phyloP scores from a whole-genome alignment of 345 rosid genomes.

The Mallotus nudiflorus region DNA sequence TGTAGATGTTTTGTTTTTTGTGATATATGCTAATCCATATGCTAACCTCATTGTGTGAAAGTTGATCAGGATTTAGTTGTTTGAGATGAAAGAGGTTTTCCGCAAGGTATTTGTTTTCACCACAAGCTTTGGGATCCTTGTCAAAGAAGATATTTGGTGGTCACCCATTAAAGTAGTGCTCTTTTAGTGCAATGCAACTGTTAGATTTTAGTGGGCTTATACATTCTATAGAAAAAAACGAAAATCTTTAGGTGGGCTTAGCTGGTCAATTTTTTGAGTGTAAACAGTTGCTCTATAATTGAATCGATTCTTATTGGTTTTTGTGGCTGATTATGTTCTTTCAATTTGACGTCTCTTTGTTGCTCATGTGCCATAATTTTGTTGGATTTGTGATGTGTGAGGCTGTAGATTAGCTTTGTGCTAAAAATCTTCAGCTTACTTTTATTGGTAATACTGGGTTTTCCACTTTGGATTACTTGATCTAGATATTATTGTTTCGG shows the following conservation, averaged over 20 bases:
- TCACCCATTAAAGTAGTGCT: slow-evolving; percentile 11
- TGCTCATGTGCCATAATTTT: neutral
- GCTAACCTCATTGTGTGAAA: slow-evolving; percentile 31
- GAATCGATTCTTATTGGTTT: neutral
- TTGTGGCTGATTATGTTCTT: neutral
- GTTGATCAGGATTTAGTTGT: slow-evolving; percentile 35
- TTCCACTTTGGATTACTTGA: no score
- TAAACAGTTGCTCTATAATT: slow-evolving; percentile 2
- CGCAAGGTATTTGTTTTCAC: slow-evolving; percentile 12
- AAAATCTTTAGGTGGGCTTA: neutral
- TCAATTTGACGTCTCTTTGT: neutral
- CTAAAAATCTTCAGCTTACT: no score
- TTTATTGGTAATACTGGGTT: no score
- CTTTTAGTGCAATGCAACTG: neutral
- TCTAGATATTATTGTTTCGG: no score
- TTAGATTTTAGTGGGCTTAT: neutral
- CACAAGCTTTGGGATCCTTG: slow-evolving; percentile 22
- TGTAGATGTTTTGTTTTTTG: neutral
- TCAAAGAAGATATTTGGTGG: slow-evolving; percentile 25
- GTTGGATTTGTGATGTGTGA: no score
- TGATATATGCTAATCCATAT: neutral
- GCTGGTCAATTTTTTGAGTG: slow-evolving; percentile 6
- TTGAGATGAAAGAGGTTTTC: slow-evolving; percentile 25
- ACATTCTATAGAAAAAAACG: neutral
- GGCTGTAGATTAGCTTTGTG: no score